Evolutionary conservation across 2,329 filamentous ascomycete genomes (phyloP), one percentile per base, ranked within the genome.

Genomic region (Incumbomyces delicatus): DNA sequence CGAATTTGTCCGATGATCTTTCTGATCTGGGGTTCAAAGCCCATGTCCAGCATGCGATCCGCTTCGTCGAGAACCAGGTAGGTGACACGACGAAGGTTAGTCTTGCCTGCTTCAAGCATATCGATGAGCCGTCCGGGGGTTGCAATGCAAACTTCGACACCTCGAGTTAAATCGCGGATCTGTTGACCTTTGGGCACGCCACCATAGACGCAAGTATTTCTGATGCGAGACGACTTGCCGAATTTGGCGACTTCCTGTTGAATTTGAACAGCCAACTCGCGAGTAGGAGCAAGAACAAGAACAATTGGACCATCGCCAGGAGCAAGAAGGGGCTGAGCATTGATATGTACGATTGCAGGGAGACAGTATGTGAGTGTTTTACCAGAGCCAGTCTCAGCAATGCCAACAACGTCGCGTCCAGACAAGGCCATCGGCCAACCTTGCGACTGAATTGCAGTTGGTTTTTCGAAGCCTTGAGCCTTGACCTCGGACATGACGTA

Each of bases 1-100:
- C 92, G 87, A 69, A 96, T 96, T 73, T 98, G 92, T 54, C 85
- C 78, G 58, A 98, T 89, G 57, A 98, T 96, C 76, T 96, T 96
- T 74, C 92, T 87, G 61, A 98, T 96, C 69, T 96, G 92, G 57
- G 92, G 92, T 73, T 98, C 92, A 72, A 98, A 96, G 80, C 92
- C 92, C 92, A 98, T 98, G 73, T 98, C 92, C 66, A 98, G 77
- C 92, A 98, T 98, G 63, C 92, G 90, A 72, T 98, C 92, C 66
- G 92, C 92, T 75, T 98, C 92, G 61, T 98, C 92, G 54, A 98
- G 88, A 57, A 96, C 92, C 48, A 98, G 77, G 73, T 98, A 98
- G 47, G 92, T 98, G 53, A 96, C 89, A 67, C 92, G 88, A 57
- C 90, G 90, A 54, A 98, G 80, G 73, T 98, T 96, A 60, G 92